Base-by-base conservation (phyloP, 108 stramenopile genomes). In the Tribonema minus region DNA sequence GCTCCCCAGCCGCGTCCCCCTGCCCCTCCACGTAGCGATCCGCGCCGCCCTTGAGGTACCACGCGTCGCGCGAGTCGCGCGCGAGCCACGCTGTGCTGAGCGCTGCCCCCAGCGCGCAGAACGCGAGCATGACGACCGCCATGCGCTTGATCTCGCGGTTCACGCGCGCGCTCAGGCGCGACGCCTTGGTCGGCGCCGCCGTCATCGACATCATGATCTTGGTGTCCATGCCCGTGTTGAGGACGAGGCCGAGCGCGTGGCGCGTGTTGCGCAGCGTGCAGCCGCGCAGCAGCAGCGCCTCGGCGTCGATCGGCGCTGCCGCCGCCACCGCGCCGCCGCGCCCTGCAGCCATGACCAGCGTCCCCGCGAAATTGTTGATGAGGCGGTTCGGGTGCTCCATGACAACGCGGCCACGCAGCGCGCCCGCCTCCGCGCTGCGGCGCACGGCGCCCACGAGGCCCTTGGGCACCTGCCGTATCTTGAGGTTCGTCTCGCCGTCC, bases 211-310 rank as follows among this genome's bases (percentile, higher is more conserved):
- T 84, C 67, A 88, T 88, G 80, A 88, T 86, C 61, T 86, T 86
- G 0, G 87, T 88, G 62, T 88, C 88, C 15, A 54, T 61, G 15
- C 88, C 88, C 5, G 83, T 87, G 86, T 88, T 86, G 0, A 88
- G 38, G 20, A 85, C 88, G 0, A 88, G 37, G 31, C 88, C 88
- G 7, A 61, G 29, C 12, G 84, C 74, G 69, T 66, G 74, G 31
- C 83, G 33, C n/a, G 87, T 88, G 73, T 86, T 88, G 29, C 88
- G 64, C 72, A 88, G 60, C 58, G 70, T 37, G 61, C 82, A 86
- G n/a, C 84, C 87, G 28, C 88, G 78, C 33, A 88, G 83, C 60
- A 88, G 81, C 23, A 88, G 59, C 58, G 83, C 54, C 33, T 74
- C 59, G 1, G 66, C 32, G 32, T 46, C 60, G 2, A 81, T 81